These are phyloP conservation scores for Infundibulicybe gibba DNA, from an alignment of 768 basidiomycete genomes.

Conservation along the genomic window DNA sequence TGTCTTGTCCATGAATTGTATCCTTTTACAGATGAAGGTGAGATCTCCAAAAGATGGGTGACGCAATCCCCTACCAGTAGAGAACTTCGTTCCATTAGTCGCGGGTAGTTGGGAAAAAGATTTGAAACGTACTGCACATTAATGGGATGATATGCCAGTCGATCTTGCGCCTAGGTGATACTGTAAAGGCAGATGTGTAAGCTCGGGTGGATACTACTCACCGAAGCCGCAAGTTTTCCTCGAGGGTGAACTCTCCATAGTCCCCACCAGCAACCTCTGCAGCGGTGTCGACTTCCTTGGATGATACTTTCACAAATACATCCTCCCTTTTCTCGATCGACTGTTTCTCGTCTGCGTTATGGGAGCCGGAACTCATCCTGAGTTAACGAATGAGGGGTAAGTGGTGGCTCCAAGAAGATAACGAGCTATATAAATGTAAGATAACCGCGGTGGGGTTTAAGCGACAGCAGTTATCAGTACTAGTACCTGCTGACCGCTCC, in stretches of 20 bases:
- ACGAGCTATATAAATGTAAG: too few species aligned
- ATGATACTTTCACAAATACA: too few species aligned
- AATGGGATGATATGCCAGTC: constrained; percentile 75
- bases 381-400: too few species aligned
- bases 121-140: constrained; percentile 64
- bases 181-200: neutral
- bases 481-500: too few species aligned
- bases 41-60: neutral
- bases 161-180: constrained; percentile 55
- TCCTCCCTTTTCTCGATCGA: too few species aligned
- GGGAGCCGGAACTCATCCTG: too few species aligned
- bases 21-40: constrained; percentile 30
- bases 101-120: neutral
- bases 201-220: neutral
- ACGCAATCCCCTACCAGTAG: constrained; percentile 38
- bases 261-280: neutral
- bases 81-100: constrained; percentile 49
- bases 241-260: neutral
- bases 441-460: too few species aligned
- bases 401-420: too few species aligned
- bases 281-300: neutral
- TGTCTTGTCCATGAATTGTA: constrained; percentile 81
- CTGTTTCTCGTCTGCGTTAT: too few species aligned
- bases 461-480: too few species aligned
- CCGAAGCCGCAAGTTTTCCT: neutral